phyloP scores from a whole-genome alignment of 768 basidiomycete genomes.

The Boletus subparvulus region DNA sequence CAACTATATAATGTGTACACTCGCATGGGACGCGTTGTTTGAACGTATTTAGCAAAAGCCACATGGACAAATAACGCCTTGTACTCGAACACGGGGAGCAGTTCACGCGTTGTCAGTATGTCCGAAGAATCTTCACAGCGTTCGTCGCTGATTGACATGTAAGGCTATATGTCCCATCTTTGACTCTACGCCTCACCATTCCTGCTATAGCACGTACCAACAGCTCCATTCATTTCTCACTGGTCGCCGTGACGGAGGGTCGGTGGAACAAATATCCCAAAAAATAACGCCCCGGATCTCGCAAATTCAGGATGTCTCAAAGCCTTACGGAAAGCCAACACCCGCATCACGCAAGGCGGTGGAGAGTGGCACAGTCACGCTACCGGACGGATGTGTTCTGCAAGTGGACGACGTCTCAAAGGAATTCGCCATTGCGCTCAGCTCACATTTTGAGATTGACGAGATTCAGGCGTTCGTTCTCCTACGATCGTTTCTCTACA shows the following conservation, averaged over 20 bases:
- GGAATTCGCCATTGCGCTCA: conserved; percentile 68
- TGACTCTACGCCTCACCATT: background rate
- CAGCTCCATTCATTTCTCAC: conserved; percentile 60
- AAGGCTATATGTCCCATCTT: background rate
- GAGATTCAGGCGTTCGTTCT: conserved; percentile 76
- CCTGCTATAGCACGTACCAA: conserved; percentile 53
- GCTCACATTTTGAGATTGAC: conserved; percentile 72
- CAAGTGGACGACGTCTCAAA: conserved; percentile 70
- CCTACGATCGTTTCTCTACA: conserved; percentile 74
- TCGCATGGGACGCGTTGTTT: conserved; percentile 7
- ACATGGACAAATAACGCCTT: conserved; percentile 23
- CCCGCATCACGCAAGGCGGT: conserved; percentile 64
- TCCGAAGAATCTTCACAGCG: conserved; percentile 52
- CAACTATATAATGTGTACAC: too few species aligned
- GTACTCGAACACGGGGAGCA: conserved; percentile 4
- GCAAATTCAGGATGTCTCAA: conserved; percentile 55
- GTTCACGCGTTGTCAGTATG: conserved; percentile 30
- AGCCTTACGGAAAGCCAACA: conserved; percentile 70
- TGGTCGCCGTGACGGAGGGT: conserved; percentile 58
- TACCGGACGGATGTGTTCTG: conserved; percentile 64
- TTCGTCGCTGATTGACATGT: conserved; percentile 74
- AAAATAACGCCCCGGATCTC: conserved; percentile 56
- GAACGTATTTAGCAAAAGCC: conserved; percentile 22
- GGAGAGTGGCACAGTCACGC: conserved; percentile 62
- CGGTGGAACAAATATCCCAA: conserved; percentile 56